Evolutionary conservation across 805 yeast species (phyloP), one percentile per base, ranked within the genome.

Genomic region (Cyberlindnera misumaiensis): DNA sequence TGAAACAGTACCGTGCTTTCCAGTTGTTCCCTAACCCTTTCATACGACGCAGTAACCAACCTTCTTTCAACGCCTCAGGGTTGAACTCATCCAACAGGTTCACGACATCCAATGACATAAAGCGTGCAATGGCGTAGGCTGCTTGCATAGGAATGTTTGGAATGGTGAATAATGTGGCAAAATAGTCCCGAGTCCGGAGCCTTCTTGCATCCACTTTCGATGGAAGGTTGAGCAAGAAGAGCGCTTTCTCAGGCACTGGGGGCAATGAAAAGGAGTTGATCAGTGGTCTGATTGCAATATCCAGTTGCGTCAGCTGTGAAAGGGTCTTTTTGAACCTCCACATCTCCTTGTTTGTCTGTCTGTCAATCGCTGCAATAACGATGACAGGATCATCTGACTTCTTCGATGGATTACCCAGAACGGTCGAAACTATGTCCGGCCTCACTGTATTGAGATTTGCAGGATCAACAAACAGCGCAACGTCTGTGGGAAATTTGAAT

Each of bases 301-400:
- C 94, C 44, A 89, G 67, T 9, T 69, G 65, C 5, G 65, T 45
- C n/a, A 90, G 62, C 48, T 80, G 81, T 2, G 73, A 62, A 42
- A 77, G 72, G 2, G 77, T 59, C 52, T 87, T 87, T 30, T 77
- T 65, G 38, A 86, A 76, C 48, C 78, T 70, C 82, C 95, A 89
- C 66, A 84, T 72, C 49, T 80, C 86, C 43, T 77, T 77, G 29
- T 67, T 64, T 2, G 79, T 61, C 17, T 69, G 76, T 26, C 78
- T 70, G 47, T 83, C 90, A 33, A 71, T 63, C 4, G 83, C 76
- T 13, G 81, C 70, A 38, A 89, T 68, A 1, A 83, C 67, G 16
- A 83, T 68, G 22, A 62, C 61, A 13, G 83, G 79, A 30, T 80
- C 87, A 29, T 76, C 83, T 1, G 64, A 48, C 45, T 69, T 68